Evolutionary conservation across 2,329 filamentous ascomycete species (phyloP), one percentile per base, ranked within the genome.

Genomic region (Penicillium freii): DNA sequence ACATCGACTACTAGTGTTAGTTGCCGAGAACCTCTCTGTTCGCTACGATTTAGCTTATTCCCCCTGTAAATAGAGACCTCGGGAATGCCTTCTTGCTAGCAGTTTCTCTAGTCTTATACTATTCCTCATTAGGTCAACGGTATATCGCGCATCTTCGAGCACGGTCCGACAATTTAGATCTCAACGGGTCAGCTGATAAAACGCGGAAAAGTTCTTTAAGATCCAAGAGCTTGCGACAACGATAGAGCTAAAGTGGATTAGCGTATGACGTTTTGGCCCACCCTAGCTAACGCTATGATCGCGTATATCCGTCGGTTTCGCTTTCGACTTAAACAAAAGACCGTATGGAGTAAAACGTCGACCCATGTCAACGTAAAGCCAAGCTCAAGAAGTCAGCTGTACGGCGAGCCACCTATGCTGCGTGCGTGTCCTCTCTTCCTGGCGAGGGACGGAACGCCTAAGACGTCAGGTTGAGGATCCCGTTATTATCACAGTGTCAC

Each of bases 181-280:
- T 11, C 19, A 33, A 45, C 25, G 8, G 3, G 25, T 31, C 23
- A 38, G 33, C 15, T 17, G 11, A 27, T 19, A n/a, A 31, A 39
- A 25, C 2, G 23, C 13, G 29, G 31, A 27, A 38, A 33, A n/a
- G 39, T 45, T 19, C 8, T 13, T 23, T 25, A 6, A 33, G 13
- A 21, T 15, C 44, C 33, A 51, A 34, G 21, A 51, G 45, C 36
- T 51, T 56, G 40, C 52, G 44, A 55, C 39, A 58, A 27, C 48
- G 17, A 34, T 31, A 19, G 42, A 33, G 19, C 34, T 13, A 44
- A 38, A 34, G 51, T 57, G 51, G 55, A 49, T 57, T 27, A 29
- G 42, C 50, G 45, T n/a, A 51, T 47, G 49, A 47, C 54, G 43
- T 19, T 36, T n/a, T 13, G 40, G 48, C 34, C 54, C 54, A 45